Evolutionary conservation across 805 yeast species (phyloP), one percentile per base, ranked within the genome.

Genomic region (Schizosaccharomyces cryophilus): DNA sequence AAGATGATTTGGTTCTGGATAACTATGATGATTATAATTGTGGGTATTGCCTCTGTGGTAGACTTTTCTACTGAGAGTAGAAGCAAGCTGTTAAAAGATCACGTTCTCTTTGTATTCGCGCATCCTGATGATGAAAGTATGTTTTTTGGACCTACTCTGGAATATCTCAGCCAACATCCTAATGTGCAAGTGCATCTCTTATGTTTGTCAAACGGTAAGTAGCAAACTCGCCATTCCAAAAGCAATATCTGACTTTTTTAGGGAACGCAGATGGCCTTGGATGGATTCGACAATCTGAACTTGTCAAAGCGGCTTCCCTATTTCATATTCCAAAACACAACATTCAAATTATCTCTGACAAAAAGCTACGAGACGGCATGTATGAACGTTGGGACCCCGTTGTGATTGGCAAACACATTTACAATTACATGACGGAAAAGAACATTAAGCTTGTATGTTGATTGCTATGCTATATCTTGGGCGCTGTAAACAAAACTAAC

Each of bases 101-200:
- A 17, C 1, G 35, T 65, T 42, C 64, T 63, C 35, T 73, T 83
- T 58, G 72, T 90, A 13, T 82, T 88, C 51, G 96, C 95, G 0
- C 99, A 93, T 71, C 99, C 99, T 0, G 99, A 93, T 71, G 99
- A 93, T 70, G 99, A 93, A 71, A 89, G 87, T 60, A 93, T 93
- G 98, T 93, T 93, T 71, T 93, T 93, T 67, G 80, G 87, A 0
- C 98, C 98, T 0, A 75, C 89, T 0, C 65, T 88, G 40, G 69
- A 78, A 6, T 83, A 80, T 64, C 64, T 76, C n/a, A 56, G 63
- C 31, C 15, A 35, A 21, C 59, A 54, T 26, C 62, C 67, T 76
- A 60, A 19, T 19, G 55, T 30, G 21, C 59, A 61, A 17, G 40
- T 64, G 29, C 60, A 61, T 21, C 54, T 64, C 31, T n/a, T 64